These are phyloP conservation scores for Naganishia sp. DNA, from an alignment of 1,284 basidiomycete species.

Conservation along the genomic window DNA sequence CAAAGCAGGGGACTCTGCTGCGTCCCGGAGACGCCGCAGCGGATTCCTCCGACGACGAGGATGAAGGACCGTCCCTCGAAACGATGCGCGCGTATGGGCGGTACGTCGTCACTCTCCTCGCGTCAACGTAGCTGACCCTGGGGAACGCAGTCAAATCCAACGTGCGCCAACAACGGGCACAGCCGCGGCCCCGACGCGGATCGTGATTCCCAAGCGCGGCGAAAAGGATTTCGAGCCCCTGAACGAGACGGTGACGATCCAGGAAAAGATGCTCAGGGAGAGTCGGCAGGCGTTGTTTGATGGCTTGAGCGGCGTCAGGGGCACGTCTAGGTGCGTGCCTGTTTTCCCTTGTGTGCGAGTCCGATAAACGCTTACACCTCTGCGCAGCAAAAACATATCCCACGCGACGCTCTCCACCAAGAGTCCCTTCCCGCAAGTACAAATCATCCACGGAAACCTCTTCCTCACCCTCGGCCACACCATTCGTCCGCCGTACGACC, in stretches of 20 bases:
- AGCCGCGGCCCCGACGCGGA: constrained; percentile 38
- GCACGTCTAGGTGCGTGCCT: constrained; percentile 66
- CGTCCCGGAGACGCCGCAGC: no score
- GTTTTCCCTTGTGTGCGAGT: neutral
- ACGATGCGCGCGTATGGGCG: constrained; percentile 44
- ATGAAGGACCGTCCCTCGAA: constrained; percentile 40
- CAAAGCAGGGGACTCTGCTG: constrained; percentile 1
- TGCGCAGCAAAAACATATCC: constrained; percentile 51
- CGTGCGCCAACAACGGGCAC: constrained; percentile 39
- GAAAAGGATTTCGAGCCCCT: constrained; percentile 95
- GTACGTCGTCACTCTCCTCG: constrained; percentile 33
- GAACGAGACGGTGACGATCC: constrained; percentile 61
- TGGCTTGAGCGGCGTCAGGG: constrained; percentile 70
- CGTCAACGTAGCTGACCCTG: neutral
- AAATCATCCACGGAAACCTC: constrained; percentile 71
- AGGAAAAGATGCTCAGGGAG: constrained; percentile 71
- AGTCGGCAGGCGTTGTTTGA: constrained; percentile 83
- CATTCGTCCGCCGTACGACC: constrained; percentile 58
- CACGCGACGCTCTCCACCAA: constrained; percentile 46
- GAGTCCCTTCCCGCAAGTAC: constrained; percentile 60
- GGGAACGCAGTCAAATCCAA: constrained; percentile 44
- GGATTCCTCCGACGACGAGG: constrained; percentile 33
- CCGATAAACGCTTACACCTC: no score
- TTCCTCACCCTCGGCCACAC: constrained; percentile 73
- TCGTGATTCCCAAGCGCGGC: constrained; percentile 80